These are phyloP conservation scores for Panaeolus papilionaceus DNA, from an alignment of 768 basidiomycete species.

Conservation along the genomic window DNA sequence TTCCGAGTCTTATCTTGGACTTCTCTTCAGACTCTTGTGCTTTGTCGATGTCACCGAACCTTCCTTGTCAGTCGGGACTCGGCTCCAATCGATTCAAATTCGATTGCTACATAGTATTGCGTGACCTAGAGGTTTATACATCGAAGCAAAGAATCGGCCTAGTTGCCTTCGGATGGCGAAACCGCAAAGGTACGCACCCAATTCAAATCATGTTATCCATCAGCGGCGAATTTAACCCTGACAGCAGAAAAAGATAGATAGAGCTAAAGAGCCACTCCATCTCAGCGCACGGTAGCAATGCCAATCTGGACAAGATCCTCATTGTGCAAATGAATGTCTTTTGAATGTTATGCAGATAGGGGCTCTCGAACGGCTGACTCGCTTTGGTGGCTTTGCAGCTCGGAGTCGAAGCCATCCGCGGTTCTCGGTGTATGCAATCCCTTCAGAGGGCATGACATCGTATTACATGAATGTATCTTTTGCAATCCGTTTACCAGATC, in stretches of 20 bases:
- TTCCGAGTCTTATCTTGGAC: background rate
- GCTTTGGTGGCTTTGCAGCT: background rate
- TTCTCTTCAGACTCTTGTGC: background rate
- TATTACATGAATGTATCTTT: too few relatives aligned
- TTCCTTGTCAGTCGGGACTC: background rate
- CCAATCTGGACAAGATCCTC: background rate
- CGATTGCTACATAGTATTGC: background rate
- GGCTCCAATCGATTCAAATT: background rate
- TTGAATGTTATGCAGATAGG: background rate
- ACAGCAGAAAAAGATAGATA: background rate
- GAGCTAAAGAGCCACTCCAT: background rate
- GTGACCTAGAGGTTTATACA: background rate
- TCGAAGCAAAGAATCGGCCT: background rate
- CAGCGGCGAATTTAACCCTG: conserved; percentile 1
- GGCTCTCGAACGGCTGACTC: background rate
- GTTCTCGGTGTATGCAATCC: too few relatives aligned
- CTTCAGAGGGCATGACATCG: too few relatives aligned
- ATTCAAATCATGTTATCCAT: conserved; percentile 2
- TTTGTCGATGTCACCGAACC: background rate
- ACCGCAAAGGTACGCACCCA: background rate
- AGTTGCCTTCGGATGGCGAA: conserved; percentile 8
- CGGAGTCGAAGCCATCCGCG: background rate
- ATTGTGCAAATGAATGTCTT: background rate
- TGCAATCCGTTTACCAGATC: background rate
- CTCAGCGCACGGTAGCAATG: background rate